Evolutionary conservation across 1,284 basidiomycete species (phyloP).

Genomic region (Paramarasmius palmivorus): DNA sequence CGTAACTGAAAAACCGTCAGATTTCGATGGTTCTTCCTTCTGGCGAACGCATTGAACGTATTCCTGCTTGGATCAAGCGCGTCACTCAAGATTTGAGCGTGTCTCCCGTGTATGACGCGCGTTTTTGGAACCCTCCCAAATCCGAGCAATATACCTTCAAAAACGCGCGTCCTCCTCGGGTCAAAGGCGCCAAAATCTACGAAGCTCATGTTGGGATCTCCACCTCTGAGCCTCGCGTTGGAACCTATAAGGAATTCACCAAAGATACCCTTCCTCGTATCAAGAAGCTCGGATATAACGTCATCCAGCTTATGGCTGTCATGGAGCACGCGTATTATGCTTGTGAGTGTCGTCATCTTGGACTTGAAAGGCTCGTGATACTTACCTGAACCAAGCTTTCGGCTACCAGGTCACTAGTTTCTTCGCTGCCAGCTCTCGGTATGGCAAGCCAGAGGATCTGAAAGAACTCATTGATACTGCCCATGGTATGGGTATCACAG

Average conservation of each 20-base stretch:
- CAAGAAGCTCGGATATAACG: slow-evolving; percentile 91
- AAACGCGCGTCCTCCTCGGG: slow-evolving; percentile 69
- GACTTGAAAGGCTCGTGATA: slow-evolving; percentile 10
- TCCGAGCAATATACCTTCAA: slow-evolving; percentile 81
- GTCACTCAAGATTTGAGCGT: slow-evolving; percentile 92
- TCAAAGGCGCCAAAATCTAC: slow-evolving; percentile 83
- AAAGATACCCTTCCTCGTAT: slow-evolving; percentile 85
- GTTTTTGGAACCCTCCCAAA: slow-evolving; percentile 96
- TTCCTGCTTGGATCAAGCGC: slow-evolving; percentile 93
- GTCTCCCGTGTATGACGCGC: slow-evolving; percentile 92
- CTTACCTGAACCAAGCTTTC: slow-evolving; percentile 61
- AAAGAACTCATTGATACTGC: slow-evolving; percentile 95
- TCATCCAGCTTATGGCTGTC: slow-evolving; percentile 95
- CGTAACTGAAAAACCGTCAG: slow-evolving; percentile 33
- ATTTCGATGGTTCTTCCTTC: slow-evolving; percentile 83
- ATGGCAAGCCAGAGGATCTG: slow-evolving; percentile 92
- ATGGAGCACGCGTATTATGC: slow-evolving; percentile 99
- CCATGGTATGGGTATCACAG: slow-evolving; percentile 89
- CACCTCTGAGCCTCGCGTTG: slow-evolving; percentile 83
- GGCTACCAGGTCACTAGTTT: slow-evolving; percentile 98
- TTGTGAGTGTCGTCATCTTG: slow-evolving; percentile 52
- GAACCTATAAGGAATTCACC: slow-evolving; percentile 96
- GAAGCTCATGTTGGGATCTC: slow-evolving; percentile 99
- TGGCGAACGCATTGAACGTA: slow-evolving; percentile 84
- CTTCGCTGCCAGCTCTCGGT: slow-evolving; percentile 96